A percentile compares a stretch with the other conserved stretches of the same genome.
phyloP scores from a whole-genome alignment of 2,329 filamentous ascomycete genomes.

The Hymenotorrendiella dingleyae region DNA sequence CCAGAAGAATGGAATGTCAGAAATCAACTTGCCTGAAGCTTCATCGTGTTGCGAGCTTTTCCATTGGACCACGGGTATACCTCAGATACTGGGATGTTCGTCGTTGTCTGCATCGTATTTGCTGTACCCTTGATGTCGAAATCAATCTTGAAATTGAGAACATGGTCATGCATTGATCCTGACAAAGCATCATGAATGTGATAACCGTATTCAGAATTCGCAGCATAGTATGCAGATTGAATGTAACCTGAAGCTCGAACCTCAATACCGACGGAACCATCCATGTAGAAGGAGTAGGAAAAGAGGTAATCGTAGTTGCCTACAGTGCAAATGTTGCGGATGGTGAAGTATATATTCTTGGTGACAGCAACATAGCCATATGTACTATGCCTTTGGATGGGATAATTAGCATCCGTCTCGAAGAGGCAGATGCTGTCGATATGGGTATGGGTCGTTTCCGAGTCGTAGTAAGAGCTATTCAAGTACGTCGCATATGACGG shows the following conservation, averaged over 20 bases:
- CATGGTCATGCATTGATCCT: conserved; percentile 50
- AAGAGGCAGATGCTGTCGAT: conserved; percentile 50
- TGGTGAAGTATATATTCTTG: conserved; percentile 42
- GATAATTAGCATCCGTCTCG: conserved; percentile 43
- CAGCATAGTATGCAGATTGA: conserved; percentile 39
- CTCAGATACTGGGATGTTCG: background rate
- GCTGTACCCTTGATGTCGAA: conserved; percentile 43
- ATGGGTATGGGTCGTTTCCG: conserved; percentile 39
- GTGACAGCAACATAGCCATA: conserved; percentile 37
- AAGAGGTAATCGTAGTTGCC: conserved; percentile 52
- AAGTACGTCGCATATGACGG: conserved; percentile 45
- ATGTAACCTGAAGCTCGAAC: conserved; percentile 47
- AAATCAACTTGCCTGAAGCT: no score
- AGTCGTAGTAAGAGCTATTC: conserved; percentile 40
- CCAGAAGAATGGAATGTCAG: no score
- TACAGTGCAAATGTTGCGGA: conserved; percentile 44
- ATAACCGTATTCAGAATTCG: conserved; percentile 44
- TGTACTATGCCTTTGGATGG: conserved; percentile 44
- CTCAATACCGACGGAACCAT: conserved; percentile 45
- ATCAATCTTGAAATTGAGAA: conserved; percentile 50
- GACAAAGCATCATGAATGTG: conserved; percentile 42
- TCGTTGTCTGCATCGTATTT: conserved; percentile 28
- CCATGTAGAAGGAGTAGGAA: conserved; percentile 44
- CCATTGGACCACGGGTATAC: conserved; percentile 32
- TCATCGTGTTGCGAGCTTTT: conserved; percentile 22